Base-by-base conservation (phyloP, 257 asterid genomes). In the Avicennia marina region DNA sequence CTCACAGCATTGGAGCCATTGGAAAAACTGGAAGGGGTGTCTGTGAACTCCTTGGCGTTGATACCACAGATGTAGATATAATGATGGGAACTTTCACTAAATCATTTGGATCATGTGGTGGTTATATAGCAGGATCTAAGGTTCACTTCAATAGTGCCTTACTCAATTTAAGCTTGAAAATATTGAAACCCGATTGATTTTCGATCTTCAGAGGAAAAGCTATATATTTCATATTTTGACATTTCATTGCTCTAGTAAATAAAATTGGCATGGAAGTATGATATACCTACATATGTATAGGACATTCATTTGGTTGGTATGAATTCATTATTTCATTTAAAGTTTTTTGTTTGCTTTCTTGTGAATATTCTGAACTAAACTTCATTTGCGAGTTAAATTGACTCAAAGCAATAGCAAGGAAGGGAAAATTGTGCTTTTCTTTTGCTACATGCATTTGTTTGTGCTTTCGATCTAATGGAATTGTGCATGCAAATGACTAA, bases 1-100 rank as follows among this genome's bases (percentile, higher is more conserved):
- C 98, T 53, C 97, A 93, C 75, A 93, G 98, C 84, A 89, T 93
- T 66, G 98, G 98, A 43, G 98, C 98, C 54, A 73, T 93, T 68
- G 98, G 98, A 21, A 89, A 89, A 80, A 64, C 87, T 17, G 98
- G 98, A 66, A 86, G 94, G 71, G 98, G 98, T 54, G 95, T 93
- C 60, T 93, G 98, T 63, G 98, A 93, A 80, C 95, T 93, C 33
- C 67, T 89, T 65, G 97, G 97, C 19, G 98, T 93, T 65, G 97
- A 89, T 65, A 93, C 97, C 11, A 84, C 96, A 31, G 98, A 89
- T 59, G 87, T 93, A 62, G 97, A 93, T 70, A 69, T 93, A 70
- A 75, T 93, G 98, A 93, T 93, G 98, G 98, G 98, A 74, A 93
- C 98, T 58, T 93, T 93, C 75, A 45, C 55, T 4, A 48, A 48